Base-by-base conservation (phyloP, 352 stramenopile species). In the Pythium dissimile region DNA sequence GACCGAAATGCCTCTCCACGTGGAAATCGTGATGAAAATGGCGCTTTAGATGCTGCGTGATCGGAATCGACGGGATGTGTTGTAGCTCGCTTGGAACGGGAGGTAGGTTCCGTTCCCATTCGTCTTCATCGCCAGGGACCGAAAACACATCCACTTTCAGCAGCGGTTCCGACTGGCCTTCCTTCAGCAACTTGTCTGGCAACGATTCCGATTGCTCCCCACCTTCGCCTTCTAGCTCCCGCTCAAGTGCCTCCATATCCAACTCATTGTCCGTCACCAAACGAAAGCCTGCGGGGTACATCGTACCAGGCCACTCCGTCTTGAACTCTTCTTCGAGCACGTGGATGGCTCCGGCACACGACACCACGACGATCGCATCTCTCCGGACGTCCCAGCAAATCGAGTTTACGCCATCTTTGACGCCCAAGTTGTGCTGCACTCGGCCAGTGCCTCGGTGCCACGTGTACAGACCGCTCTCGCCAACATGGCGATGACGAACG, bases 201-300 rank as follows among this genome's bases (percentile, higher is more conserved):
- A n/a, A n/a, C n/a, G n/a, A n/a, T n/a, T n/a, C 9, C 12, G 26
- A 35, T 10, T 34, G 18, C n/a, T 21, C 23, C 13, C n/a, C 31
- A 12, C 79, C 56, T 32, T 77, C 65, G 37, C 72, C 61, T 6
- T 77, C 73, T 1, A 85, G 42, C 34, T 82, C 72, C 13, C 55
- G 57, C 31, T 82, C 72, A 13, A 71, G 51, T 12, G 58, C 49
- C 23, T 67, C 55, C 27, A 66, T 64, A 39, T 93, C 77, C 15
- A 80, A 26, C 59, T 92, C 84, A 43, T 94, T 94, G 59, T 94
- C 82, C 0, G 70, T 89, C 35, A 95, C 72, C 2, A 95, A 50
- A 16, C 76, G 82, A 47, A 93, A 95, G 0, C 83, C 81, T 7
- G 77, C 67, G 11, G 85, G 84, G 49, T 94, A 95, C 86, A 95